phyloP scores from a whole-genome alignment of 2,329 filamentous ascomycete species.

The Didymella arachidicola region DNA sequence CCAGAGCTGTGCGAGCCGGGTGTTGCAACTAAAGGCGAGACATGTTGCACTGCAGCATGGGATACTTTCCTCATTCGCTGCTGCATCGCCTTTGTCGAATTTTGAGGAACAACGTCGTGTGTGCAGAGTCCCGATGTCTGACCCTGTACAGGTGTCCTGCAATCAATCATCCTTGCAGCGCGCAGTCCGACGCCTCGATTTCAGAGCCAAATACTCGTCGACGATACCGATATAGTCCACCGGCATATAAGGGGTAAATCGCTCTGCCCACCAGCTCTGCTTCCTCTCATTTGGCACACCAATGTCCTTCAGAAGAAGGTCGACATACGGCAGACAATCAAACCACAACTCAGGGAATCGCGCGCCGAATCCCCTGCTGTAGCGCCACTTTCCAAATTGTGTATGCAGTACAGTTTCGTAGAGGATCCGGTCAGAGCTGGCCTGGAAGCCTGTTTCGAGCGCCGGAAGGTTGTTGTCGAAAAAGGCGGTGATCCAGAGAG shows the following conservation, averaged over 20 bases:
- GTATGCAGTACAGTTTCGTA: constrained; percentile 43
- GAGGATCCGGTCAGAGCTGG: constrained; percentile 19
- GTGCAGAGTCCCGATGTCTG: background rate
- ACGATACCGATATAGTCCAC: constrained; percentile 39
- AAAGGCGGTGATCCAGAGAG: constrained; percentile 65
- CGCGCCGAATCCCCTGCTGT: constrained; percentile 40
- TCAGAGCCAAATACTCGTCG: constrained; percentile 31
- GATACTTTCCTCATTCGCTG: background rate
- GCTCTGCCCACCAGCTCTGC: constrained; percentile 32
- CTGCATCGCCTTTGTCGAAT: background rate
- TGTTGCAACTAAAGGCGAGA: background rate
- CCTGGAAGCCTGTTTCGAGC: background rate
- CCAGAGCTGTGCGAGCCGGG: background rate
- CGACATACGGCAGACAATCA: constrained; percentile 42
- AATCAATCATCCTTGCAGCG: constrained; percentile 2
- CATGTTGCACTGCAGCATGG: background rate
- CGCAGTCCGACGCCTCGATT: background rate
- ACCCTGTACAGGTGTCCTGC: background rate
- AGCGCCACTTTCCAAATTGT: constrained; percentile 43
- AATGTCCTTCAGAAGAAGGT: constrained; percentile 39
- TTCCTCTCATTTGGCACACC: constrained; percentile 35
- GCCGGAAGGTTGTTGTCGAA: constrained; percentile 60
- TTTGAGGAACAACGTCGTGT: background rate
- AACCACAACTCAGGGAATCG: constrained; percentile 43
- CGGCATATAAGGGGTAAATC: constrained; percentile 35